A percentile compares a stretch with the other conserved stretches of the same genome.
Conservation (phyloP, 2,329 filamentous ascomycete genomes). For the Penicillium concentricum region DNA sequence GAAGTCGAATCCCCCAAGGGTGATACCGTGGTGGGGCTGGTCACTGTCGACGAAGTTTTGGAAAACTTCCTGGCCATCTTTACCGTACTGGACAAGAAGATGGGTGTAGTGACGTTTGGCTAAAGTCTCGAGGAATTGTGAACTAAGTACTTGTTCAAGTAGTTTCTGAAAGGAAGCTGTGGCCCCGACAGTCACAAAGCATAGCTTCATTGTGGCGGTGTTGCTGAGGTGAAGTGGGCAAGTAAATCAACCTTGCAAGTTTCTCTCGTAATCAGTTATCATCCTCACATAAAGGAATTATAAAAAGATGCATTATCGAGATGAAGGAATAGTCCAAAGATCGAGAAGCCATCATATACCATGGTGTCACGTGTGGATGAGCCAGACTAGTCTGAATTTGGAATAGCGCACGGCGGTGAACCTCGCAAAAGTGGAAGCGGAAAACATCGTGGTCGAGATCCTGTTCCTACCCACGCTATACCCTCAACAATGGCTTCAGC, state of each 20-base stretch:
- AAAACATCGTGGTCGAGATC: conserved; percentile 21
- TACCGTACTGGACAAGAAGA: conserved; percentile 78
- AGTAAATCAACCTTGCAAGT: background rate
- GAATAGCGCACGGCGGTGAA: conserved; percentile 9
- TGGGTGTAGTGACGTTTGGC: conserved; percentile 62
- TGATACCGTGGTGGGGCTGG: conserved; percentile 41
- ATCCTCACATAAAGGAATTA: background rate
- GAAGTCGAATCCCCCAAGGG: conserved; percentile 66
- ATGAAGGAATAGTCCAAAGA: background rate
- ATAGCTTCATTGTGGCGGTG: conserved; percentile 44
- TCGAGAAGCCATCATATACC: background rate
- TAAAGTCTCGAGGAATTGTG: conserved; percentile 63
- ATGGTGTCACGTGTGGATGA: background rate
- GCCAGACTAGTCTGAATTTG: background rate
- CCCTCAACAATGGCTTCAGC: conserved; percentile 40
- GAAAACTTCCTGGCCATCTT: conserved; percentile 59
- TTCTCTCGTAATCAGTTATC: background rate
- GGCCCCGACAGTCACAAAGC: conserved; percentile 89
- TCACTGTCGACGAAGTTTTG: conserved; percentile 24
- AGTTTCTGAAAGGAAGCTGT: conserved; percentile 79
- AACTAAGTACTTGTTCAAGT: conserved; percentile 63
- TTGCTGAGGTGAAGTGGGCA: background rate
- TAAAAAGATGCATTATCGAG: background rate
- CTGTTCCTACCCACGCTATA: conserved; percentile 13
- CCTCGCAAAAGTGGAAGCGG: conserved; percentile 18